A percentile compares a stretch with the other conserved stretches of the same genome.
Conservation (phyloP, 306 rosid genomes). For the Acacia crassicarpa region DNA sequence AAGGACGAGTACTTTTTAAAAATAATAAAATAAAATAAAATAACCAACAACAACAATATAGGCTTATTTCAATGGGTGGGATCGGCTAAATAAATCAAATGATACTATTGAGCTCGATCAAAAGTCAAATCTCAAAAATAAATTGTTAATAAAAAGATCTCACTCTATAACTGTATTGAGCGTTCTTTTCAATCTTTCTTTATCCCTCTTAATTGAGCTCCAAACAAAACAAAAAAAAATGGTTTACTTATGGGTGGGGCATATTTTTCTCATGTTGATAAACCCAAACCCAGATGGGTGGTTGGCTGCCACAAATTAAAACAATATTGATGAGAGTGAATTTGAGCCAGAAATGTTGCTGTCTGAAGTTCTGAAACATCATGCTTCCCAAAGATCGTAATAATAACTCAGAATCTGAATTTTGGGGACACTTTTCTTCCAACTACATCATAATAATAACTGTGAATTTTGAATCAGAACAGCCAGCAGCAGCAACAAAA, state of each 20-base stretch:
- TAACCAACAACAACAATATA: no score
- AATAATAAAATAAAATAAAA: no score
- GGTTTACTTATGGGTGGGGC: background rate
- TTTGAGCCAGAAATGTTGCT: conserved; percentile 47
- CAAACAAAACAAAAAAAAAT: background rate
- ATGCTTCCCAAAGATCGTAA: conserved; percentile 12
- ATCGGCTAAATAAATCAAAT: no score
- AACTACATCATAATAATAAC: background rate
- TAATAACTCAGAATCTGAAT: conserved; percentile 25
- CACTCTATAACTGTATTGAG: no score
- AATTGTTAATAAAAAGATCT: no score
- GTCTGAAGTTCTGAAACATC: conserved; percentile 53
- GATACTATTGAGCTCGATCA: no score
- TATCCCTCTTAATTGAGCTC: no score
- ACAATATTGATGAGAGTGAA: conserved; percentile 33
- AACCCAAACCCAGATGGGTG: background rate
- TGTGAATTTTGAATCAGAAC: background rate
- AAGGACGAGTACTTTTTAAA: no score
- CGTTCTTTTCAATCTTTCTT: no score
- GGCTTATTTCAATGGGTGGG: no score
- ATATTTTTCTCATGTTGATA: conserved; percentile 35
- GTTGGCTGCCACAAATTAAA: conserved; percentile 38
- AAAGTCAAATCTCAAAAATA: no score
- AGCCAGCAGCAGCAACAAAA: background rate
- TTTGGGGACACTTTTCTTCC: conserved; percentile 42